Evolutionary conservation across 495 filamentous ascomycete species (phyloP), one percentile per base, ranked within the genome.

Genomic region (Aspergillus incahuasiensis): DNA sequence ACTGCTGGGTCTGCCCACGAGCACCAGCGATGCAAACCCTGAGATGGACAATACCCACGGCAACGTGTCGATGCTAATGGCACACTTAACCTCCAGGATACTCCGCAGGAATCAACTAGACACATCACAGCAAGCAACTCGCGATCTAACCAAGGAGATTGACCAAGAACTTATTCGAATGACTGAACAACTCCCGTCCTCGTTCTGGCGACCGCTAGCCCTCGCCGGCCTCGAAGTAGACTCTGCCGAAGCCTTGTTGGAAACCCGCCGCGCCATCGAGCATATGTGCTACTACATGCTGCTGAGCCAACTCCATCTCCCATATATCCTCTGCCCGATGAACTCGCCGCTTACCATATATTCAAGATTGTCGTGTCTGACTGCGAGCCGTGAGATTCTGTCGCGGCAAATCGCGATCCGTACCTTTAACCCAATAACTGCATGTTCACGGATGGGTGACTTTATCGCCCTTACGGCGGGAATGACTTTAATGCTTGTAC

Each of bases 381-480:
- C 73, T 59, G 63, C 76, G 68, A 68, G 72, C 4, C 67, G 78
- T 1, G 72, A 76, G 50, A 67, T 80, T 51, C 62, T 83, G 18
- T 58, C 56, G 1, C 66, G 69, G 20, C 81, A 74, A 48, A 68
- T 69, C 20, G 34, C 56, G 16, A 55, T 80, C 16, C 71, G 76
- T 24, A 56, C 56, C 21, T 59, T 58, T 8, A 69, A 68, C 38
- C 58, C 59, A 5, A 56, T 57, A 6, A 54, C 64, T 11, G 67
- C 70, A 46, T 68, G 69, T 54, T 82, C 77, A 59, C 77, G 79
- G 41, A 63, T 74, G 8, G 57, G 75, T 12, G 79, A 83, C 46
- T 83, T 79, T 47, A 63, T 76, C 48, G 76, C 66, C 7, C 78
- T 81, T 54, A 76, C 74, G 1, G 69, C 73, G 1, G 68, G 77